Conservation (phyloP, 495 filamentous ascomycete species). For the Aspergillus panamensis region DNA sequence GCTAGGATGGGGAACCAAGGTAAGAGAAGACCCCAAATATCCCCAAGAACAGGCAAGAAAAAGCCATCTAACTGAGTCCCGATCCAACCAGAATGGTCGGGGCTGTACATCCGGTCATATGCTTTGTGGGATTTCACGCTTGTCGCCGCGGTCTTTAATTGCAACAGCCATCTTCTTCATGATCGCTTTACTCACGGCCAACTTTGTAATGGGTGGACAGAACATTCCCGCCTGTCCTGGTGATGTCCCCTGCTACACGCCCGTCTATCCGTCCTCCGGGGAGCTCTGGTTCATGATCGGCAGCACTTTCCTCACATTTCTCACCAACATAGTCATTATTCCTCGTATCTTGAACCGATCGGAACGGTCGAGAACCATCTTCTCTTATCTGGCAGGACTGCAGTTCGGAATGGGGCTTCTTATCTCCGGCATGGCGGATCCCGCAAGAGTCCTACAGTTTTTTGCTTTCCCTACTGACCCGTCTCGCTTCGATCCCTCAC, state of each 20-base stretch:
- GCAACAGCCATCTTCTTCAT: constrained; percentile 56
- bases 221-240: constrained; percentile 36
- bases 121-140: constrained; percentile 54
- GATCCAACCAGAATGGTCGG: constrained; percentile 39
- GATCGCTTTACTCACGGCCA: constrained; percentile 48
- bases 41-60: neutral
- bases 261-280: constrained; percentile 39
- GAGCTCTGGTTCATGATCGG: constrained; percentile 37
- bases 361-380: constrained; percentile 26
- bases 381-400: constrained; percentile 45
- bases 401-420: constrained; percentile 54
- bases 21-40: constrained; percentile 20
- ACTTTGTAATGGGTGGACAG: constrained; percentile 28
- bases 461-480: constrained; percentile 45
- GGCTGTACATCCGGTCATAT: constrained; percentile 63
- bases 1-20: constrained; percentile 57
- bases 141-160: constrained; percentile 49
- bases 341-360: constrained; percentile 30
- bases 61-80: neutral
- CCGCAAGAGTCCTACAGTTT: constrained; percentile 53
- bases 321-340: constrained; percentile 33
- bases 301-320: constrained; percentile 29
- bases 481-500: constrained; percentile 50
- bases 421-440: constrained; percentile 53
- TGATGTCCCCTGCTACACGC: constrained; percentile 46